These are phyloP conservation scores for Candida ascalaphidarum DNA, from an alignment of 805 yeast species.

Conservation along the genomic window DNA sequence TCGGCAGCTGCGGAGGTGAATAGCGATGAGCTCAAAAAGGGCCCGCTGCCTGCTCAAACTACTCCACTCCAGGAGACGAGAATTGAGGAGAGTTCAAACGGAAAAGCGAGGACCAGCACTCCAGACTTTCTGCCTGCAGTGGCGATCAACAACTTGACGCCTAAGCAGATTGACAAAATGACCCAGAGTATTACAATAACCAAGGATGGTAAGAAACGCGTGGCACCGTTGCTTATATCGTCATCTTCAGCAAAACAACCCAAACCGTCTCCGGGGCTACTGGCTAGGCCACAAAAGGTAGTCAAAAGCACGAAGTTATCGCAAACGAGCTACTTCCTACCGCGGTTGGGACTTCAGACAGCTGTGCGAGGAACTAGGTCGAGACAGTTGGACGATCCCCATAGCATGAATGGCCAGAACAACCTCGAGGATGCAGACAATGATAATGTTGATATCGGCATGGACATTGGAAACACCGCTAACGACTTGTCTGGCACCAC, in stretches of 20 bases:
- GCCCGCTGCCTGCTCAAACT: too few relatives aligned
- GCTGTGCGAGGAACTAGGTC: slow-evolving; percentile 48
- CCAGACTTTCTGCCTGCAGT: too few relatives aligned
- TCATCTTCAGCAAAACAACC: slow-evolving; percentile 18
- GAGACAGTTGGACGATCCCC: slow-evolving; percentile 5
- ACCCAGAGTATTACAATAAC: slow-evolving; percentile 50
- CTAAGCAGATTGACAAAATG: slow-evolving; percentile 7
- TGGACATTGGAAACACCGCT: slow-evolving; percentile 12
- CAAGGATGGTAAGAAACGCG: slow-evolving; percentile 70
- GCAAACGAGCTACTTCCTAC: slow-evolving; percentile 41
- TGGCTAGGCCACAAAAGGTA: slow-evolving; percentile 9
- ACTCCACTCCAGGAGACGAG: too few relatives aligned
- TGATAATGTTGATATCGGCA: slow-evolving; percentile 42
- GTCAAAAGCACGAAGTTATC: slow-evolving; percentile 27
- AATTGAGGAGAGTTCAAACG: too few relatives aligned
- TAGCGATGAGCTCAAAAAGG: too few relatives aligned
- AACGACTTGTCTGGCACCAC: slow-evolving; percentile 19
- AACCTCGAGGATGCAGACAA: slow-evolving; percentile 29
- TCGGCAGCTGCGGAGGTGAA: too few relatives aligned
- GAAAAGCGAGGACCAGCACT: too few relatives aligned
- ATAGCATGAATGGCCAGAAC: slow-evolving; percentile 6
- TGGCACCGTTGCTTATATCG: slow-evolving; percentile 57
- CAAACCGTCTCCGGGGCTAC: slow-evolving; percentile 6
- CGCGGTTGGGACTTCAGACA: slow-evolving; percentile 57
- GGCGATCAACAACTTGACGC: slow-evolving; percentile 1